Percentiles rank a stretch among this genome's conserved stretches.
These are phyloP conservation scores for Cladobotryum mycophilum DNA, from an alignment of 2,329 filamentous ascomycete species.

Conservation along the genomic window DNA sequence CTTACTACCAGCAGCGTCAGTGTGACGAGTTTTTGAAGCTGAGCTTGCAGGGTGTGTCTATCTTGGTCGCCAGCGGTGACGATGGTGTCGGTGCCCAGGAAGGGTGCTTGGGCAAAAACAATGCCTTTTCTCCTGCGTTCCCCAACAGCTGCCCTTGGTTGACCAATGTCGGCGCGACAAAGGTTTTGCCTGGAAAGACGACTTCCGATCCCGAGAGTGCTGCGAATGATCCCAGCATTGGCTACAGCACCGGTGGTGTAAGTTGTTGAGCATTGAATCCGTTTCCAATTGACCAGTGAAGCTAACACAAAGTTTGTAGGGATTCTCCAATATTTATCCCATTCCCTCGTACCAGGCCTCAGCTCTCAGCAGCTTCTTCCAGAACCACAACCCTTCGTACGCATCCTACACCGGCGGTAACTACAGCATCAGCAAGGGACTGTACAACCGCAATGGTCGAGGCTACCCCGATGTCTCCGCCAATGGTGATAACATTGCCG, in stretches of 20 bases:
- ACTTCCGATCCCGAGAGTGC: constrained; percentile 39
- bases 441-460: constrained; percentile 35
- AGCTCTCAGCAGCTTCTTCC: constrained; percentile 32
- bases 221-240: constrained; percentile 23
- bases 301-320: constrained; percentile 4
- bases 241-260: constrained; percentile 7
- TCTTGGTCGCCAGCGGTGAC: constrained; percentile 37
- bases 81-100: constrained; percentile 26
- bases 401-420: constrained; percentile 25
- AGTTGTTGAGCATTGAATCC: neutral
- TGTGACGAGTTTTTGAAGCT: constrained; percentile 42
- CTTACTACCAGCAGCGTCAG: constrained; percentile 39
- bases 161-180: constrained; percentile 44
- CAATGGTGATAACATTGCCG: constrained; percentile 38
- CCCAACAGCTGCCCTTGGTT: constrained; percentile 38
- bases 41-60: constrained; percentile 34
- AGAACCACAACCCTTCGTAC: constrained; percentile 32
- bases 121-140: constrained; percentile 27
- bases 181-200: constrained; percentile 35
- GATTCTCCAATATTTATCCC: constrained; percentile 43
- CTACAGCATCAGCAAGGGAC: constrained; percentile 28
- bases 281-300: no score
- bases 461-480: constrained; percentile 34
- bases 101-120: constrained; percentile 12
- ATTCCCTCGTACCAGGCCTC: constrained; percentile 40